Base-by-base conservation (phyloP, 2,329 filamentous ascomycete species). In the Fusarium floridanum region DNA sequence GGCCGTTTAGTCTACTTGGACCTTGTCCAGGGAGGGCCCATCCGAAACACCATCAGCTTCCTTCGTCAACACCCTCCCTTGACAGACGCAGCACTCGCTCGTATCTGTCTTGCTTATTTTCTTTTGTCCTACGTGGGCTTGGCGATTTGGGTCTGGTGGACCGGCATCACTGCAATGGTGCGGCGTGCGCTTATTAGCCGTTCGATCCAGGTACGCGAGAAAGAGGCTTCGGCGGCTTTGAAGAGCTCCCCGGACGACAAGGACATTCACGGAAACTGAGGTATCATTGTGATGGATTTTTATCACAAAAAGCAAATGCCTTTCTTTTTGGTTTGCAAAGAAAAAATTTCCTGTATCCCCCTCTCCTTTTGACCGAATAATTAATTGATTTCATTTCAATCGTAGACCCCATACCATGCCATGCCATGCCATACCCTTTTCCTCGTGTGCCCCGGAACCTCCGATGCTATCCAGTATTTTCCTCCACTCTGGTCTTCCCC, bases 101-200 rank as follows among this genome's bases (percentile, higher is more conserved):
- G 48, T n/a, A 29, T 29, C 48, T 53, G 48, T 27, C 24, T 53
- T n/a, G 24, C n/a, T 29, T 53, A 32, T 53, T 53, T 53, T 53
- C 48, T 53, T n/a, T 53, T 53, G 48, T 53, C 48, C 27, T 53
- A 53, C 48, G 27, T 17, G 9, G 6, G 48, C 48, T 32, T 53
- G 17, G 10, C 27, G 11, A 11, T 61, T 5, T 78, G 77, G 76
- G 32, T 70, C 5, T 57, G 72, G 27, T 71, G 67, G 59, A 66
- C 69, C 11, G 75, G 70, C 12, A 45, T 67, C 14, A 60, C 48
- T 12, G 17, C 24, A 27, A 32, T n/a, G 27, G 24, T 32, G 48
- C 48, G 48, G 48, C 48, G 48, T 12, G n/a, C 22, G 6, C n/a
- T 27, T 29, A 29, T 29, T 29, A 29, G 27, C 43, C 43, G 12